phyloP scores from a whole-genome alignment of 371 early-diverging fungal genomes.

The Syncephalastrum contaminatum region DNA sequence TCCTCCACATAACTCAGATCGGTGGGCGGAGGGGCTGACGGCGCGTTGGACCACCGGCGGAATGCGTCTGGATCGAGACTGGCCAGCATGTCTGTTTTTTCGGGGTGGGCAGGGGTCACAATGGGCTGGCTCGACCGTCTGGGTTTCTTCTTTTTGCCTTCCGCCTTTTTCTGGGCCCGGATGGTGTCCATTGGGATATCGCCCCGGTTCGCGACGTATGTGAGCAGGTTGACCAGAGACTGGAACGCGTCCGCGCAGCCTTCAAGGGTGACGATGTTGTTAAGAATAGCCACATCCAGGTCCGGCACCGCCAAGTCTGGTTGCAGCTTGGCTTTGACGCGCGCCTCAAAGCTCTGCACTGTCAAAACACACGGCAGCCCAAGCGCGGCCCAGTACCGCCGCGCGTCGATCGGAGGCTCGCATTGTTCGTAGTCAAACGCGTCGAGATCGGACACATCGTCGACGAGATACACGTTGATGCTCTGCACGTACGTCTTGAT shows the following conservation, averaged over 20 bases:
- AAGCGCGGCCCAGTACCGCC: constrained; percentile 34
- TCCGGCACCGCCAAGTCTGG: constrained; percentile 20
- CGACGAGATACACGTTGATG: constrained; percentile 40
- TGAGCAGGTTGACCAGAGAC: constrained; percentile 57
- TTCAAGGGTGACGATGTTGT: constrained; percentile 64
- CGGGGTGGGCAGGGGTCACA: background rate
- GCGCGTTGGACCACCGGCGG: constrained; percentile 4
- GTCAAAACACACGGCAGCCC: constrained; percentile 41
- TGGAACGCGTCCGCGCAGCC: constrained; percentile 78
- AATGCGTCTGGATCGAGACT: constrained; percentile 67
- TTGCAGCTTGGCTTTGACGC: constrained; percentile 36
- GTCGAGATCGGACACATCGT: constrained; percentile 33
- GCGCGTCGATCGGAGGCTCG: constrained; percentile 19
- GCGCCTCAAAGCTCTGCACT: constrained; percentile 41
- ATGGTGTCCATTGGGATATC: constrained; percentile 9
- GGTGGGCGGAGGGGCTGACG: background rate
- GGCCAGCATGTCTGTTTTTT: constrained; percentile 37
- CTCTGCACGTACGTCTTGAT: constrained; percentile 40
- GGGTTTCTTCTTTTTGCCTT: background rate
- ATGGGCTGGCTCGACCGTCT: background rate
- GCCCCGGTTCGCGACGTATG: constrained; percentile 36
- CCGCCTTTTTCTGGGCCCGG: background rate
- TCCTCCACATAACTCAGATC: constrained; percentile 55
- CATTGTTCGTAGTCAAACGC: constrained; percentile 11
- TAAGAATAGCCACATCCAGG: constrained; percentile 47